Conservation (phyloP, 768 basidiomycete genomes). For the Rhodosporidiobolus sp. region DNA sequence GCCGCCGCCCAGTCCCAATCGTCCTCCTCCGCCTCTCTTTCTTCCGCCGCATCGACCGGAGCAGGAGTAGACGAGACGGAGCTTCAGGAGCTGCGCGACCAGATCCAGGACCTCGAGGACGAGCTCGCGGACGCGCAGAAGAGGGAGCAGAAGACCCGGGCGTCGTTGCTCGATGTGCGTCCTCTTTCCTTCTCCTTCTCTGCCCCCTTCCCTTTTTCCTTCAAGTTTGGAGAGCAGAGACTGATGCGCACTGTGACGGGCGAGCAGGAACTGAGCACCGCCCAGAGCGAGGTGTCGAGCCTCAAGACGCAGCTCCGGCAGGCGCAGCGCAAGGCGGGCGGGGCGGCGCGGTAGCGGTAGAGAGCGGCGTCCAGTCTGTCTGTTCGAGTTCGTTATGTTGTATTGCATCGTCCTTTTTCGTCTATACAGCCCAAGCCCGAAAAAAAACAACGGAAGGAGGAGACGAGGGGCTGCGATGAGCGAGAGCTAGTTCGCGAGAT, state of each 20-base stretch:
- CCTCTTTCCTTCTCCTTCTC: background rate
- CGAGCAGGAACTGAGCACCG: constrained; percentile 19
- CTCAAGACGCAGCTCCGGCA: constrained; percentile 35
- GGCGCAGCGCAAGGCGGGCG: constrained; percentile 14
- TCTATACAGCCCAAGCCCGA: too few relatives aligned
- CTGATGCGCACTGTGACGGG: constrained; percentile 73
- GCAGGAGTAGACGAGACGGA: constrained; percentile 50
- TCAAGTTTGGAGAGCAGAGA: constrained; percentile 57
- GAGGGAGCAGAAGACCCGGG: constrained; percentile 78
- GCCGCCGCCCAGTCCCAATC: background rate
- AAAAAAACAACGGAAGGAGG: too few relatives aligned
- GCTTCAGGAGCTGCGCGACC: constrained; percentile 60
- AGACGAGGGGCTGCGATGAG: too few relatives aligned
- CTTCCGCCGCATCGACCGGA: constrained; percentile 30
- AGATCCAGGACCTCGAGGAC: constrained; percentile 62
- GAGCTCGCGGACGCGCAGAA: constrained; percentile 64
- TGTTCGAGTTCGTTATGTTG: too few relatives aligned
- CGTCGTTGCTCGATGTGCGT: constrained; percentile 60
- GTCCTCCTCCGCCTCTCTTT: background rate
- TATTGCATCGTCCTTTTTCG: too few relatives aligned
- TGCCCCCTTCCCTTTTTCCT: background rate
- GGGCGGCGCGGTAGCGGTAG: too few relatives aligned
- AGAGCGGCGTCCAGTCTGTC: too few relatives aligned
- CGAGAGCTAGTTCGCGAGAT: too few relatives aligned
- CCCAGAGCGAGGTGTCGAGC: constrained; percentile 26